phyloP scores from a whole-genome alignment of 1,284 basidiomycete species.

The Hortiboletus rubellus region DNA sequence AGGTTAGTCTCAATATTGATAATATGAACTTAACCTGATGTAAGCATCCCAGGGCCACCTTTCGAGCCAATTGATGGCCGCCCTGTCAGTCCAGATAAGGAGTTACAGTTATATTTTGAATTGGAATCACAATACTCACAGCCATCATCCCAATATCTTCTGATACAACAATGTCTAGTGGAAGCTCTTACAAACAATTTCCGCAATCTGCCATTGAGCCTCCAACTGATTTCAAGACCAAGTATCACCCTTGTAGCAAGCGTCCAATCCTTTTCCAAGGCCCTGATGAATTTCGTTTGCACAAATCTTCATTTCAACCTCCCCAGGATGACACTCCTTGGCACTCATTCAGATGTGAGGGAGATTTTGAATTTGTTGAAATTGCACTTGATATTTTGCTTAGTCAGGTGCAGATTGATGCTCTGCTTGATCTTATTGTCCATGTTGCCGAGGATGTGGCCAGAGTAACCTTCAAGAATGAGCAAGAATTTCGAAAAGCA shows the following conservation, averaged over 20 bases:
- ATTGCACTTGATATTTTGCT: conserved; percentile 1
- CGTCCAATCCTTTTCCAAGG: not conserved
- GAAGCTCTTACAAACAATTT: too few relatives aligned
- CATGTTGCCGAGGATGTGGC: not conserved
- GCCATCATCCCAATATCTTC: not conserved
- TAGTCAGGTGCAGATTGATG: conserved; percentile 2
- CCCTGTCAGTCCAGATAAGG: too few relatives aligned
- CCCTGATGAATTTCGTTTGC: not conserved
- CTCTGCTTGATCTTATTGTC: conserved; percentile 2
- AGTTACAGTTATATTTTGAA: too few relatives aligned
- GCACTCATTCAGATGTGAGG: not conserved
- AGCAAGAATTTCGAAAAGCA: conserved; percentile 1
- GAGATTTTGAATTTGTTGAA: conserved; percentile 5
- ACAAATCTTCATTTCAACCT: not conserved
- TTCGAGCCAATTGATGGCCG: too few relatives aligned
- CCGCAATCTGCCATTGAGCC: not conserved
- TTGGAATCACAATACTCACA: too few relatives aligned
- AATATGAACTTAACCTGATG: too few relatives aligned
- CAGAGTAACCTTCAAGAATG: not conserved
- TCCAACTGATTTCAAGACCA: conserved; percentile 9
- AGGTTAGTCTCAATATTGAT: too few relatives aligned
- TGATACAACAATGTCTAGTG: not conserved
- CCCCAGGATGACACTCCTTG: not conserved
- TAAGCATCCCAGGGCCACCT: too few relatives aligned
- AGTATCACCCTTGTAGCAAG: conserved; percentile 8